Evolutionary conservation across 768 basidiomycete species (phyloP), one percentile per base, ranked within the genome.

Genomic region (Suillus weaverae): DNA sequence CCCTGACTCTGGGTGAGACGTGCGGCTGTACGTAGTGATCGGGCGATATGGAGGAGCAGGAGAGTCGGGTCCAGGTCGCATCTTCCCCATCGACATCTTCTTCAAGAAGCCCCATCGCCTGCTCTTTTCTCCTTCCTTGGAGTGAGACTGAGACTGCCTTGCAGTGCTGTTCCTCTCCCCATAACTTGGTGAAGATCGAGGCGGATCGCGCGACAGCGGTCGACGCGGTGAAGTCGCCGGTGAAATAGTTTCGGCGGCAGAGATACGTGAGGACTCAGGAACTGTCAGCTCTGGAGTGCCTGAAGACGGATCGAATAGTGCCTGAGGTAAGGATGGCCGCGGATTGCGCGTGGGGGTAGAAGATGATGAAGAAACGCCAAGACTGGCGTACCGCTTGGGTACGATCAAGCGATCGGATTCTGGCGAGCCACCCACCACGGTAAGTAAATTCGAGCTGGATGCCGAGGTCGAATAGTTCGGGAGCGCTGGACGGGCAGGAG

Each of bases 11-110:
- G 59, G 62, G 33, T 69, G 71, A 30, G 54, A 48, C 50, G 54
- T 4, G 41, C 70, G 74, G 57, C 61, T 62, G 53, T 68, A 75
- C 69, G 69, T 76, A 69, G 77, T 78, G 46, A 76, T 79, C 11
- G 79, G 74, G 35, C 83, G 78, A 7, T 82, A 70, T 53, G 65
- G 35, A 50, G 50, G n/a, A 3, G 66, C 71, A 35, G 87, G 83
- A 18, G 83, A 76, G 55, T 93, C 92, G 11, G 57, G 39, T 59
- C 57, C 57, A n/a, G 79, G 68, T 70, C 87, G 87, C 80, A 97
- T 90, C 76, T 91, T 94, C 16, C 94, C 90, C 94, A 96, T 97
- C 7, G 95, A 97, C 95, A 98, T 97, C 80, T 98, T 98, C 80
- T 95, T 94, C 65, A 98, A 80, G 80, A 98, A 97, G 4, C 95